Base-by-base conservation (phyloP, 305 asterid genomes). In the Plantago lanceolata region DNA sequence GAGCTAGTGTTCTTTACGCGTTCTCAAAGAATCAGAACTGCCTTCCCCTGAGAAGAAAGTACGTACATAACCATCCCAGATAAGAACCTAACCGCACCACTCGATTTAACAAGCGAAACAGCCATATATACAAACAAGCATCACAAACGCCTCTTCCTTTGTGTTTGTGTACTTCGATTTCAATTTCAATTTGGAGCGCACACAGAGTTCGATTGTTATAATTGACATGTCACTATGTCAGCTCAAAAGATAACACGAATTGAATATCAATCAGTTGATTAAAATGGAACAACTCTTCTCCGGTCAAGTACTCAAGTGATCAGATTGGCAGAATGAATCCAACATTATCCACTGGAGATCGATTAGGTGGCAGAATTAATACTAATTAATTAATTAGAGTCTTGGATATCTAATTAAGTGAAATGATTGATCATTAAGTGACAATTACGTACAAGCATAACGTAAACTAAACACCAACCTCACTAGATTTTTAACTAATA, bases 31-130 rank as follows among this genome's bases (percentile, higher is more conserved):
- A 61, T 80, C 82, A 78, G 57, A 66, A 51, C 15, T n/a, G n/a
- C n/a, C n/a, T n/a, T n/a, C n/a, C n/a, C n/a, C n/a, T 24, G 28
- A 24, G 2, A 24, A 24, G 28, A 24, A 24, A 24, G 28, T 24
- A 86, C 62, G 69, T 78, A 81, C 76, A 70, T 82, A 70, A 80
- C 78, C 68, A 89, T 80, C 68, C 94, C 97, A 80, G 77, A 75
- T 48, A 83, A 59, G 61, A 86, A 89, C 0, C 96, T 94, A 17
- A 81, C 75, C 0, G 95, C 90, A 40, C 94, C 95, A 60, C 95
- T 85, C 7, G 95, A 89, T 1, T 86, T 85, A 4, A 87, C 88
- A 2, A 89, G 73, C 1, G 97, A 89, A 66, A 85, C 90, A 6
- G 84, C 81, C 0, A 87, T 24, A 24, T 24, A 24, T 71, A 68